Percentiles rank a stretch among this genome's conserved stretches.
Conservation (phyloP, 176 grass and related monocot genomes). For the Oryza brachyantha region DNA sequence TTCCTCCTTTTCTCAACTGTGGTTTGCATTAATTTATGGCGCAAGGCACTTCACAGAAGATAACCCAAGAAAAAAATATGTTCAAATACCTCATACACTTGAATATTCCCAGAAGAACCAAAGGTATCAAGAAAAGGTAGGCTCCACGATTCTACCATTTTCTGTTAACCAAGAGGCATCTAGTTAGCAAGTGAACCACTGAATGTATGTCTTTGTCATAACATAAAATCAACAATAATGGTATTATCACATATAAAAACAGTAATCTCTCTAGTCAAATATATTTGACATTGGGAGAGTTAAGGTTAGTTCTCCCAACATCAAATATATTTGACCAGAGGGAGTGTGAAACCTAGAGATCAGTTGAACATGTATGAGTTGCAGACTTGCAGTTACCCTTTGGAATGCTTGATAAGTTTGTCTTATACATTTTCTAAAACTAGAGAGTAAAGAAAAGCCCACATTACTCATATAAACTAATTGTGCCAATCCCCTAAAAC, state of each 20-base stretch:
- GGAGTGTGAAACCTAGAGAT: neutral
- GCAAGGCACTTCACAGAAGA: slow-evolving; percentile 5
- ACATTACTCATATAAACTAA: too few species aligned
- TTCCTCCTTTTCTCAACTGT: neutral
- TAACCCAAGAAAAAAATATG: neutral
- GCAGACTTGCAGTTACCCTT: neutral
- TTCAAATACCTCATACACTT: slow-evolving; percentile 56
- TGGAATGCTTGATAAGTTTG: neutral
- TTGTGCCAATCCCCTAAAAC: neutral
- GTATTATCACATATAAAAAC: neutral
- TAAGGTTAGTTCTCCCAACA: too few species aligned
- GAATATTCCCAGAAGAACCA: slow-evolving; percentile 38
- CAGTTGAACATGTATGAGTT: neutral
- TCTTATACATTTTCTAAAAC: neutral
- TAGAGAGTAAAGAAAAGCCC: neutral
- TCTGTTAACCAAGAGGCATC: slow-evolving; percentile 34
- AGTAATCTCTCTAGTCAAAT: too few species aligned
- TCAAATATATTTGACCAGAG: too few species aligned
- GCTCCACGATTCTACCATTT: slow-evolving; percentile 71
- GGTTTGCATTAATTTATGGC: neutral
- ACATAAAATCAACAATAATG: neutral
- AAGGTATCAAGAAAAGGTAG: slow-evolving; percentile 58
- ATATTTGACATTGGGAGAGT: too few species aligned
- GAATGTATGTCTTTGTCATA: slow-evolving; percentile 1
- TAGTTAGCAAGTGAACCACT: slow-evolving; percentile 11